These are phyloP conservation scores for Eimeria sp. DNA, from an alignment of 169 alveolate species.

Conservation along the genomic window DNA sequence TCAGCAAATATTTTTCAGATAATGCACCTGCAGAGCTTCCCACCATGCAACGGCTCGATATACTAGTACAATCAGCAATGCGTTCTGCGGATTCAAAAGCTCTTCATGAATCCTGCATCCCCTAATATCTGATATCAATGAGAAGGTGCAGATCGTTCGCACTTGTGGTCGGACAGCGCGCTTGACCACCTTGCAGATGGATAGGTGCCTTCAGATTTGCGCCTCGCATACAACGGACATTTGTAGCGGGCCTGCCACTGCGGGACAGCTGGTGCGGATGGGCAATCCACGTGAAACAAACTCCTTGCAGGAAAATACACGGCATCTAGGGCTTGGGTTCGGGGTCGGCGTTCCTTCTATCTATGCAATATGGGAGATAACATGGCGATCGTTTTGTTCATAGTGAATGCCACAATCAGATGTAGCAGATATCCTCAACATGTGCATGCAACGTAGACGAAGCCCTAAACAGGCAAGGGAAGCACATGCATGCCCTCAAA, in stretches of 20 bases:
- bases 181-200: not conserved
- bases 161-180: not conserved
- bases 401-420: too few relatives aligned
- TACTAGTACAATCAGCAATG: too few relatives aligned
- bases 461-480: too few relatives aligned
- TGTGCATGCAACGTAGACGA: too few relatives aligned
- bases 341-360: not conserved
- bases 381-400: not conserved
- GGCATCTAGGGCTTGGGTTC: not conserved
- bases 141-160: not conserved
- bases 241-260: not conserved
- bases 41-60: not conserved
- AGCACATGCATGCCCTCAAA: not conserved
- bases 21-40: not conserved
- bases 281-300: not conserved
- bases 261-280: not conserved
- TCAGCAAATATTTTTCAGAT: not conserved
- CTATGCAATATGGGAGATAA: not conserved
- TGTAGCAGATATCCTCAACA: too few relatives aligned
- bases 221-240: not conserved
- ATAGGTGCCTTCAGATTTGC: not conserved
- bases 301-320: not conserved
- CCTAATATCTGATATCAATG: not conserved
- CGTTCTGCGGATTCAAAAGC: too few relatives aligned
- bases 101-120: too few relatives aligned